These are phyloP conservation scores for Talaromyces albobiverticillius DNA, from an alignment of 2,329 filamentous ascomycete genomes.

Conservation along the genomic window DNA sequence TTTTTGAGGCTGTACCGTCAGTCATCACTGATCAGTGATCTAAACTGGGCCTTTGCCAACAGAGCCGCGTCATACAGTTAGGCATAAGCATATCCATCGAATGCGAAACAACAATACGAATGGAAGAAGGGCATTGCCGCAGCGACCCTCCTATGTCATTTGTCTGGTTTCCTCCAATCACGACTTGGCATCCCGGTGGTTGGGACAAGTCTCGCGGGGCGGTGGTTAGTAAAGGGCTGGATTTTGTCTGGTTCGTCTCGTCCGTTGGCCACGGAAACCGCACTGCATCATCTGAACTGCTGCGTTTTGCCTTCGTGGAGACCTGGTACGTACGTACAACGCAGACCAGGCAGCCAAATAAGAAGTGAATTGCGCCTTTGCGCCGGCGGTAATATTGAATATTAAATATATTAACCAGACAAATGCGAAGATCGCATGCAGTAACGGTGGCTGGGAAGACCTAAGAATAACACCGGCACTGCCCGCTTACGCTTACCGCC, in stretches of 20 bases:
- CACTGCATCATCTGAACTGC: not conserved
- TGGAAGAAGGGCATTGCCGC: constrained; percentile 2
- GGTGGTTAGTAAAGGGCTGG: not conserved
- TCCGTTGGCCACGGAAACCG: not conserved
- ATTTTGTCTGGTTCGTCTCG: constrained; percentile 5
- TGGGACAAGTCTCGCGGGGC: not conserved
- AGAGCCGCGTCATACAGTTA: not conserved
- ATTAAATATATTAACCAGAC: no score
- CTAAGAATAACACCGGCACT: not conserved
- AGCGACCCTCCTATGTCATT: constrained; percentile 3
- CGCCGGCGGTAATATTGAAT: not conserved
- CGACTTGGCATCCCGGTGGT: not conserved
- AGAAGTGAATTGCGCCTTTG: not conserved
- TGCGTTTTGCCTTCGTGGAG: constrained; percentile 1
- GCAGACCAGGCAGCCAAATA: not conserved
- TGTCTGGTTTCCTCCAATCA: constrained; percentile 2
- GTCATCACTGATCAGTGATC: no score
- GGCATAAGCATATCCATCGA: not conserved
- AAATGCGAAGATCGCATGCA: not conserved
- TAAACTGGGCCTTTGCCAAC: no score
- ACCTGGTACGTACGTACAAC: not conserved
- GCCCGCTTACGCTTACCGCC: constrained; percentile 8
- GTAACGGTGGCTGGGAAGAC: constrained; percentile 1
- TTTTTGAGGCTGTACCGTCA: no score
- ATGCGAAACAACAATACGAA: not conserved